Base-by-base conservation (phyloP, 176 grass and related monocot genomes). In the Metroxylon sagu region DNA sequence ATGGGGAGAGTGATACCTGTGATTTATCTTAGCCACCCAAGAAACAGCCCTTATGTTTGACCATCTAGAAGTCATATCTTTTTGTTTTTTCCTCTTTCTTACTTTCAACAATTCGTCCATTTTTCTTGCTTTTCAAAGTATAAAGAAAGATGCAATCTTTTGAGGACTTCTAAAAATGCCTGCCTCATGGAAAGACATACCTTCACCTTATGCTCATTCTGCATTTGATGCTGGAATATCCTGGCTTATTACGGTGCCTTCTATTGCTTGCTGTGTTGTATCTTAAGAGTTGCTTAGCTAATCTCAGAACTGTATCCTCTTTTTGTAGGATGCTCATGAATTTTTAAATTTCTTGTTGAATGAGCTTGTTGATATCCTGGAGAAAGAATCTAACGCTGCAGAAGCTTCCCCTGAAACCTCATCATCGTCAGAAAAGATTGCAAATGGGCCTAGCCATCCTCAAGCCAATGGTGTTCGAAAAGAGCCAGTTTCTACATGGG, bases 301-400 rank as follows among this genome's bases (percentile, higher is more conserved):
- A 77, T 35, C 25, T 30, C 62, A 18, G 54, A 65, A 56, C 66
- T 48, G 57, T 16, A 26, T 63, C 26, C 17, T 79, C 49, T 62
- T 62, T 62, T 52, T 56, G 27, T 30, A 73, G 70, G 70, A 73
- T 55, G 70, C 70, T 63, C 70, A 73, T 73, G 70, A 73, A 21
- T 73, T 73, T 73, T 73, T 73, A 50, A 73, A 73, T 27, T 73
- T 63, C 50, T 26, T 73, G 50, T 19, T 73, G 59, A 73, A 73
- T 73, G 70, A 73, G 59, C 70, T 73, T 62, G 70, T 55, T 16
- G 70, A 73, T 62, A 73, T 55, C 26, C 70, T 73, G 62, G 59
- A 73, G 54, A 73, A 73, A 64, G 70, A 73, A 29, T 39, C 51
- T 14, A 63, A 63, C 54, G 58, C 59, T 63, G 59, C 59, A 30